Base-by-base conservation (phyloP, 768 basidiomycete species). In the Leucosporidium creatinivorum region DNA sequence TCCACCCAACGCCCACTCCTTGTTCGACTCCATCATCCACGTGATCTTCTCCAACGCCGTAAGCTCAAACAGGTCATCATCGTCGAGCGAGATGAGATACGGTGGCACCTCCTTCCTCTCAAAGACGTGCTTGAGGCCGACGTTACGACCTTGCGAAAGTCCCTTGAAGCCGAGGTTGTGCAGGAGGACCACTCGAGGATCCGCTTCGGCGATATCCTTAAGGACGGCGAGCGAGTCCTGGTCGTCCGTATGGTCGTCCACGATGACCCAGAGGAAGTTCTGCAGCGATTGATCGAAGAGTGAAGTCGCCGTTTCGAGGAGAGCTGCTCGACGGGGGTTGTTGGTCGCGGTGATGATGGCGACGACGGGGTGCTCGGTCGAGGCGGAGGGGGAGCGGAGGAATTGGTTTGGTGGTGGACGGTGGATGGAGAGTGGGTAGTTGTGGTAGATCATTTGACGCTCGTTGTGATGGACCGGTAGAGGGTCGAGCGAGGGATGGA, bases 291-390 rank as follows among this genome's bases (percentile, higher is more conserved):
- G 73, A 6, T 58, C 63, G 33, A 65, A 70, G 0, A 73, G 58
- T 58, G 65, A 70, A 48, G 67, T 57, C 18, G 62, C 63, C 2
- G 73, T 73, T 17, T 65, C 61, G 49, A 63, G 63, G 28, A 73
- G 33, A 25, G 66, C 63, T 6, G 28, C n/a, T 26, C 66, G 39
- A 7, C 70, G 64, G 25, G 73, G 58, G 62, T 73, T 69, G 67
- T 70, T 68, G 17, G 73, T 73, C 51, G 73, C 63, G 7, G 73
- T 73, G 36, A 73, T 67, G 67, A 73, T 58, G 28, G 67, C 69
- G 28, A 73, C 33, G 54, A 67, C 67, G 33, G 73, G 73, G 4
- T 52, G 36, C 8, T 52, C 57, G 13, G 66, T 47, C 30, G 63
- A 56, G 48, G 58, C 51, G 48, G 8, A 23, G 4, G 68, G 65